Percentiles rank a stretch among this genome's conserved stretches.
These are phyloP conservation scores for Podosphaera leucotricha DNA, from an alignment of 2,329 filamentous ascomycete genomes.

Conservation along the genomic window DNA sequence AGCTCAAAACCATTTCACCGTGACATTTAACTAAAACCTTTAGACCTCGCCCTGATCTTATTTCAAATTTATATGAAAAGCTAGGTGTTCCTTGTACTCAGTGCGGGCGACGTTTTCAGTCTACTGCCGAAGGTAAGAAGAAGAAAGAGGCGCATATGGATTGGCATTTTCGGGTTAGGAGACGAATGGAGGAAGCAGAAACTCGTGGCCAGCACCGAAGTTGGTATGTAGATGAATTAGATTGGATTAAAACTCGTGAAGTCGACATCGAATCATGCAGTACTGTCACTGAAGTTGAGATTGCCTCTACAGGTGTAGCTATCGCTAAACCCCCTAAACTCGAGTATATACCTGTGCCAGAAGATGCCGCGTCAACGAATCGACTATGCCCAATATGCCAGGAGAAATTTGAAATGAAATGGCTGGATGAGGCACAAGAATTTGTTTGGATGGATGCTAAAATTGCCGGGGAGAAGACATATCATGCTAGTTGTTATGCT, in stretches of 20 bases:
- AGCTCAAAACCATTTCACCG: constrained; percentile 15
- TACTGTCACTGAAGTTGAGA: constrained; percentile 7
- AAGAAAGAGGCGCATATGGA: constrained; percentile 87
- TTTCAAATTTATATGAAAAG: constrained; percentile 54
- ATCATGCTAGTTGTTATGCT: constrained; percentile 71
- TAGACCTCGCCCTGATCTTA: constrained; percentile 50
- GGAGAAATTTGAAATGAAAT: constrained; percentile 79
- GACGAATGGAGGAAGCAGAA: constrained; percentile 64
- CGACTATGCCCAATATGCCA: constrained; percentile 82
- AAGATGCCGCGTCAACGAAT: constrained; percentile 49
- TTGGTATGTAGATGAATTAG: constrained; percentile 85
- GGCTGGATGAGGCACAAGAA: constrained; percentile 81
- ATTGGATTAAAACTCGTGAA: constrained; percentile 78
- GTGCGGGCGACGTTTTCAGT: constrained; percentile 68
- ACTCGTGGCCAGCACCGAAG: constrained; percentile 75
- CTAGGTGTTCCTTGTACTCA: constrained; percentile 74
- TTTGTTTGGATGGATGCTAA: constrained; percentile 91
- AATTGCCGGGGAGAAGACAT: constrained; percentile 54
- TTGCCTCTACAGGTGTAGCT: constrained; percentile 13
- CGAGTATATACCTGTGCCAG: constrained; percentile 61
- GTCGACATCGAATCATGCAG: constrained; percentile 36
- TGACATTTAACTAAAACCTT: constrained; percentile 4
- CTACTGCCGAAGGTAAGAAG: constrained; percentile 52
- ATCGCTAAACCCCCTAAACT: constrained; percentile 26
- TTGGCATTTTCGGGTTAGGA: constrained; percentile 92